These are phyloP conservation scores for Populus hybrid DNA, from an alignment of 441 rosid species.

Conservation along the genomic window DNA sequence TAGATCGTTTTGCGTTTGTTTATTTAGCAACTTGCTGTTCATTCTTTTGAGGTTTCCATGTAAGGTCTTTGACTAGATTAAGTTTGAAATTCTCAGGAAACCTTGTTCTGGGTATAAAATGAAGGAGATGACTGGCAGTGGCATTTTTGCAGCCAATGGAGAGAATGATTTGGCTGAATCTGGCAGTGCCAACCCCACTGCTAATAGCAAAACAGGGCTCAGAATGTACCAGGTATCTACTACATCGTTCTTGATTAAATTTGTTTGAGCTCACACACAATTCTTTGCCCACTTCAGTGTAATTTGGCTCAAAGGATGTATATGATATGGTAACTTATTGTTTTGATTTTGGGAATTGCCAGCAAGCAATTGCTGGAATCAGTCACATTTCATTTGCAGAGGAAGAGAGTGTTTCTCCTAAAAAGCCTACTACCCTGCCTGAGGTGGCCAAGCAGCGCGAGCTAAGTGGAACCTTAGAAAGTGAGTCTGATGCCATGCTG, in stretches of 20 bases:
- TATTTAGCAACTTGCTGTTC: not conserved
- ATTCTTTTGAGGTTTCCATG: not conserved
- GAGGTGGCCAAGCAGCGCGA: conserved; percentile 98
- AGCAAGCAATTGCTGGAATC: conserved; percentile 88
- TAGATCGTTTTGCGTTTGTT: not conserved
- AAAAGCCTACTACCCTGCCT: conserved; percentile 63
- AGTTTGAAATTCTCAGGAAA: conserved; percentile 45
- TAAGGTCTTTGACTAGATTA: not conserved
- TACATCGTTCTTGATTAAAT: not conserved
- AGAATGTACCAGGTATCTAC: conserved; percentile 75
- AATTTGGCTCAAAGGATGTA: conserved; percentile 1
- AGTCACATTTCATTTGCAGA: conserved; percentile 88
- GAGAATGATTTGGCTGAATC: conserved; percentile 50
- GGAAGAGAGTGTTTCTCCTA: conserved; percentile 69
- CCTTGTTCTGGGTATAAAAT: conserved; percentile 93
- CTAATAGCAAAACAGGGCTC: conserved; percentile 54
- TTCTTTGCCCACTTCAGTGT: not conserved
- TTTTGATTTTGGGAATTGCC: conserved; percentile 11
- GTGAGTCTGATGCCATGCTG: conserved; percentile 58
- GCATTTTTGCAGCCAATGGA: conserved; percentile 65
- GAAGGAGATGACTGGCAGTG: conserved; percentile 97
- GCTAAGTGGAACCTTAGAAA: conserved; percentile 71
- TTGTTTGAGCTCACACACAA: not conserved
- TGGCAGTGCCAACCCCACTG: conserved; percentile 41
- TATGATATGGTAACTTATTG: not conserved